Base-by-base conservation (phyloP, 164 flowering plant species). In the Kingdonia uniflora region DNA sequence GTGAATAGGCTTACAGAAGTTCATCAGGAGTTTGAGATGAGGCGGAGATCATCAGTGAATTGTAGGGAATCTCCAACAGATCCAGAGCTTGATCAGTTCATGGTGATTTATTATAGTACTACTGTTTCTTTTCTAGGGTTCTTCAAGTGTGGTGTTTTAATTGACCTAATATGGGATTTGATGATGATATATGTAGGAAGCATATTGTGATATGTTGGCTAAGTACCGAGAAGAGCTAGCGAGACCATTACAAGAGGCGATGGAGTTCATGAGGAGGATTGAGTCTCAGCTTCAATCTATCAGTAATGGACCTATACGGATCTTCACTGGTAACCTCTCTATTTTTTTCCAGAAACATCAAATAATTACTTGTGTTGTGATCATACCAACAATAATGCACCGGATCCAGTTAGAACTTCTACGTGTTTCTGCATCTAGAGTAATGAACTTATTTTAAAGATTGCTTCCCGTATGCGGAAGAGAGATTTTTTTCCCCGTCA, bases 71-170 rank as follows among this genome's bases (percentile, higher is more conserved):
- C 46, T 42, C 54, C 74, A 0, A 69, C 73, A 21, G 98, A 91
- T 52, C 98, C 98, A 13, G 98, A 91, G 65, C 86, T 91, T 0
- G 98, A 91, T 69, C 96, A 87, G 43, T 91, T 91, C 71, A 91
- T 91, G 98, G 96, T 90, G 56, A 52, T 33, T 10, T 23, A 21
- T 35, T 20, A 21, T 44, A 11, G 4, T 12, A 29, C 35, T 29
- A 29, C 6, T 29, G 35, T 29, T 3, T 29, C 8, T 3, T 4
- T 3, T 29, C 8, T 29, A 29, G 4, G 35, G 35, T 29, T 29
- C 4, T 8, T 29, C 8, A 29, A n/a, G n/a, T n/a, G n/a, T n/a
- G n/a, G n/a, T n/a, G 35, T 29, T 29, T 29, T 23, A 12, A 22
- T 47, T 47, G 6, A 47, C 14, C 14, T 14, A 49, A 17, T 26